Evolutionary conservation across 306 rosid genomes (phyloP).

Genomic region (Vigna reflexopilosa): DNA sequence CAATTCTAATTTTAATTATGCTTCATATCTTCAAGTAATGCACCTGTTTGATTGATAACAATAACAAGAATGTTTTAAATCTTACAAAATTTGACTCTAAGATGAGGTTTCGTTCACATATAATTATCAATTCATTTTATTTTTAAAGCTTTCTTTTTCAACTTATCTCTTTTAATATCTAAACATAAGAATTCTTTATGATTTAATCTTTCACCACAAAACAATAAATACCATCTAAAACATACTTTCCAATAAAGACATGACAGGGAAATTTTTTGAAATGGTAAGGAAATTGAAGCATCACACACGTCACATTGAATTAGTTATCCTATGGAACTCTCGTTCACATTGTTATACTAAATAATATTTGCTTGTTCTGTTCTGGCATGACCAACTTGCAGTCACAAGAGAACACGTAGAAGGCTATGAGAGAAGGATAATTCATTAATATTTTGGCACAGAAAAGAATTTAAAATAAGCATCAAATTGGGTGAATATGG

Average conservation of each 20-base stretch:
- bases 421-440: conserved; percentile 10
- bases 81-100: too few relatives aligned
- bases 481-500: conserved; percentile 44
- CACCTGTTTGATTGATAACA: too few relatives aligned
- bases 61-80: too few relatives aligned
- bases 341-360: conserved; percentile 16
- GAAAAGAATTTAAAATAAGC: conserved; percentile 23
- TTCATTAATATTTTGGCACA: background rate
- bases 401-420: conserved; percentile 33
- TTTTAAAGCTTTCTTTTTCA: too few relatives aligned
- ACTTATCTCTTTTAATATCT: too few relatives aligned
- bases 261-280: background rate
- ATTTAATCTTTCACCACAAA: too few relatives aligned
- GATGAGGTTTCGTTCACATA: too few relatives aligned
- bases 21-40: too few relatives aligned
- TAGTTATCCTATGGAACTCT: conserved; percentile 8
- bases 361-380: conserved; percentile 31
- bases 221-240: too few relatives aligned
- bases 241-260: background rate
- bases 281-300: conserved; percentile 12
- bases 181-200: too few relatives aligned
- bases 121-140: too few relatives aligned
- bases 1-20: conserved; percentile 28
- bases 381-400: conserved; percentile 26
- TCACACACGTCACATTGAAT: conserved; percentile 35